Evolutionary conservation across 495 filamentous ascomycete genomes (phyloP).

Genomic region (Jackrogersella multiformis): DNA sequence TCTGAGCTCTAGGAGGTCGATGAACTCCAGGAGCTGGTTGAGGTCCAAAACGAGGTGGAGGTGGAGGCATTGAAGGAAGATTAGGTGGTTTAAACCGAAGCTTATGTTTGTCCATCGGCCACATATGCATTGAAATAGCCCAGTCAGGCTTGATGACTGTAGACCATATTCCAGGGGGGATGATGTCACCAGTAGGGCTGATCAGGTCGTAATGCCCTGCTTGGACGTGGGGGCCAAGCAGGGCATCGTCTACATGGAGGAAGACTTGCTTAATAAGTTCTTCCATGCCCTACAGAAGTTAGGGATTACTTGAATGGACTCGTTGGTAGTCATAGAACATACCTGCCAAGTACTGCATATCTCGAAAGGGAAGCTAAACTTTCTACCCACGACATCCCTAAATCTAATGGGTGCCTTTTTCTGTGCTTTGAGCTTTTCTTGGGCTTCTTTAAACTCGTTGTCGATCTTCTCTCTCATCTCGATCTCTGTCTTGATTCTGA

Average conservation of each 20-base stretch:
- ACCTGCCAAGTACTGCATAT: conserved; percentile 50
- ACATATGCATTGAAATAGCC: conserved; percentile 95
- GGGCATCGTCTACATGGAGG: conserved; percentile 81
- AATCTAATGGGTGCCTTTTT: conserved; percentile 50
- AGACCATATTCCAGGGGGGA: conserved; percentile 89
- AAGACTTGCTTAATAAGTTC: conserved; percentile 90
- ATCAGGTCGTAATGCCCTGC: conserved; percentile 87
- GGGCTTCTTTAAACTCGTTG: no score
- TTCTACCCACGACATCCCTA: conserved; percentile 83
- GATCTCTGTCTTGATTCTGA: conserved; percentile 47
- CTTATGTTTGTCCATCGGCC: conserved; percentile 79
- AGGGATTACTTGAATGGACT: not conserved
- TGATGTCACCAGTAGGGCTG: conserved; percentile 84
- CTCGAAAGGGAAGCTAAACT: conserved; percentile 82
- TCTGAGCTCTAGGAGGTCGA: not conserved
- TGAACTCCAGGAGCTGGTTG: not conserved
- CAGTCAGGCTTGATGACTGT: conserved; percentile 85
- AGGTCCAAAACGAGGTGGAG: not conserved
- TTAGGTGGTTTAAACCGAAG: no score
- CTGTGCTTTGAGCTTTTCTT: not conserved
- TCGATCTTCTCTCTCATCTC: conserved; percentile 54
- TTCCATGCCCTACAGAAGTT: conserved; percentile 73
- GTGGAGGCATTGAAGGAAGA: not conserved
- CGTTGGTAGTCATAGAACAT: not conserved
- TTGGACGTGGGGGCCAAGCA: conserved; percentile 81